A percentile compares a stretch with the other conserved stretches of the same genome.
Evolutionary conservation across 768 basidiomycete species (phyloP).

Genomic region (Lactifluus volemus): DNA sequence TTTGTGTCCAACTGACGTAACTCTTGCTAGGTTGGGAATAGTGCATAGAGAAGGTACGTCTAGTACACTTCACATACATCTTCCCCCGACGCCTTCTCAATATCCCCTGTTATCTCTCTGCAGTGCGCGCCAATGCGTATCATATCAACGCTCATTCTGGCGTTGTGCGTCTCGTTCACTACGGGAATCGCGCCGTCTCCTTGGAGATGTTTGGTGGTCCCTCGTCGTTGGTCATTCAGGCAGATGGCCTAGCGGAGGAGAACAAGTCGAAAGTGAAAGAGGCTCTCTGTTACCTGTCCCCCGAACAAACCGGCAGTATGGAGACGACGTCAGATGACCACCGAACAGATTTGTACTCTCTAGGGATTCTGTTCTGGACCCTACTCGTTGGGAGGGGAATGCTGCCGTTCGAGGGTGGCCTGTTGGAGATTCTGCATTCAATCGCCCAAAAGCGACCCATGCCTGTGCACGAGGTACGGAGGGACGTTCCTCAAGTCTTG

Average conservation of each 20-base stretch:
- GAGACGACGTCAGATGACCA: slow-evolving; percentile 67
- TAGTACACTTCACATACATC: background rate
- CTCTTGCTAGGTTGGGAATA: slow-evolving; percentile 37
- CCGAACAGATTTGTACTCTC: slow-evolving; percentile 63
- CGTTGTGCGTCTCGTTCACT: slow-evolving; percentile 62
- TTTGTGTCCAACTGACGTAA: slow-evolving; percentile 4
- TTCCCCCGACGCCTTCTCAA: background rate
- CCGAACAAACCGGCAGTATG: slow-evolving; percentile 68
- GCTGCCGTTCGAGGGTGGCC: slow-evolving; percentile 32
- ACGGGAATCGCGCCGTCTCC: slow-evolving; percentile 65
- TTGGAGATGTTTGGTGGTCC: slow-evolving; percentile 65
- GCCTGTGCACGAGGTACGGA: slow-evolving; percentile 65
- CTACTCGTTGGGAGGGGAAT: slow-evolving; percentile 55
- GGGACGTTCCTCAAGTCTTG: slow-evolving; percentile 64
- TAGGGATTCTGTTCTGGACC: slow-evolving; percentile 69
- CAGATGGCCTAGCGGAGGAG: slow-evolving; percentile 42
- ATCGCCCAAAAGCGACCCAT: slow-evolving; percentile 67
- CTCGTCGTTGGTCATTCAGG: slow-evolving; percentile 53
- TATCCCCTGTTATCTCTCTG: background rate
- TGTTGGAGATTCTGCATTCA: slow-evolving; percentile 55
- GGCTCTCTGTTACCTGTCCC: slow-evolving; percentile 65
- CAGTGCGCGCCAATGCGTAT: slow-evolving; percentile 69
- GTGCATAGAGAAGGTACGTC: slow-evolving; percentile 58
- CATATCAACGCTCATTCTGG: slow-evolving; percentile 65
- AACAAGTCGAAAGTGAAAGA: slow-evolving; percentile 68